A percentile compares a stretch with the other conserved stretches of the same genome.
Conservation (phyloP, 192 early-diverging fungal genomes). For the Linnemannia hyalina region DNA sequence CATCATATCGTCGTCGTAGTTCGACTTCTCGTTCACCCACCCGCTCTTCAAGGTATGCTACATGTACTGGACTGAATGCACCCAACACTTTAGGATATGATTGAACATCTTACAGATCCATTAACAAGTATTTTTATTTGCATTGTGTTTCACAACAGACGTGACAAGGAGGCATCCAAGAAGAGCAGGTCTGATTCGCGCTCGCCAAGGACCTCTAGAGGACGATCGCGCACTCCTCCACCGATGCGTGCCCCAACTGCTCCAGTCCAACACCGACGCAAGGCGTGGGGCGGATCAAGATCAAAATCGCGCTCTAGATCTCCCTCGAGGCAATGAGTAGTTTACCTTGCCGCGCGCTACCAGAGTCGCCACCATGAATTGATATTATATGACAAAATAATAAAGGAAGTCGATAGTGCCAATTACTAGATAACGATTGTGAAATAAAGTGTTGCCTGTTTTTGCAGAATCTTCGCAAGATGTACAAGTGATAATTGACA, state of each 20-base stretch:
- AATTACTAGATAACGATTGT: no score
- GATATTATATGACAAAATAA: no score
- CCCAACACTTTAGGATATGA: no score
- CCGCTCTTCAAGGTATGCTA: conserved; percentile 21
- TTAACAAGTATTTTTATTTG: background rate
- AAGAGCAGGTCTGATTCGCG: conserved; percentile 17
- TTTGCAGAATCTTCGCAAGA: no score
- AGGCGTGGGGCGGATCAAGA: background rate
- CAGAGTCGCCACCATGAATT: no score
- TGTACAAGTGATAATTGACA: no score
- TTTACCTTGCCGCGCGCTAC: no score
- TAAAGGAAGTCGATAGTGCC: no score
- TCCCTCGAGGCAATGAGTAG: background rate
- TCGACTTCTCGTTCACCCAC: conserved; percentile 15
- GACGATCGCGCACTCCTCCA: conserved; percentile 13
- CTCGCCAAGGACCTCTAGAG: conserved; percentile 14
- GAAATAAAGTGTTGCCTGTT: no score
- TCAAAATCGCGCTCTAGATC: conserved; percentile 4
- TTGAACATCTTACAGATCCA: no score
- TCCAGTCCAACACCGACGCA: background rate
- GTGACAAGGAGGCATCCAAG: background rate
- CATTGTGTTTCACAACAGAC: background rate
- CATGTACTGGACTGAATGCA: no score
- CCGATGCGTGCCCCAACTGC: background rate
- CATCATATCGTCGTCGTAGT: background rate